These are phyloP conservation scores for Ophiosphaerella narmari DNA, from an alignment of 2,329 filamentous ascomycete genomes.

Conservation along the genomic window DNA sequence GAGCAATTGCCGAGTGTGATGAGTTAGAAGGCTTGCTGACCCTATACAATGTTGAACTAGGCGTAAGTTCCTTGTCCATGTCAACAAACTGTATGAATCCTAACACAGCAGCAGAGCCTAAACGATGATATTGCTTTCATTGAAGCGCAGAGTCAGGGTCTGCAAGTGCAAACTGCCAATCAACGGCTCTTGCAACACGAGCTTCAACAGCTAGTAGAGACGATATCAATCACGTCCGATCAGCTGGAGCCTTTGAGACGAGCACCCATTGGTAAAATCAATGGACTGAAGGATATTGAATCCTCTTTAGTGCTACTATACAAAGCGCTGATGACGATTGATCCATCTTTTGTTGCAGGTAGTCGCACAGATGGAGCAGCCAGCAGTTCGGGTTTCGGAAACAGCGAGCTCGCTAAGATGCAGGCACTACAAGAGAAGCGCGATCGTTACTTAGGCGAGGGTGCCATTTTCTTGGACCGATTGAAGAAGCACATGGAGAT, in stretches of 20 bases:
- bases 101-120: conserved; percentile 67
- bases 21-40: conserved; percentile 94
- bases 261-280: conserved; percentile 71
- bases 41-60: conserved; percentile 90
- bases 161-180: conserved; percentile 96
- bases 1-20: conserved; percentile 92
- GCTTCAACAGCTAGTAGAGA: conserved; percentile 84
- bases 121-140: conserved; percentile 97
- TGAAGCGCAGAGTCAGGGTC: conserved; percentile 92
- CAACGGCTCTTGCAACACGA: conserved; percentile 93
- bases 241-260: conserved; percentile 75
- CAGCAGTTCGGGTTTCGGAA: conserved; percentile 64
- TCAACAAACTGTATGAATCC: conserved; percentile 8
- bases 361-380: conserved; percentile 50
- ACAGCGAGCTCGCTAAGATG: conserved; percentile 82
- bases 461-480: conserved; percentile 74
- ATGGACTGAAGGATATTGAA: conserved; percentile 79
- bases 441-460: conserved; percentile 81
- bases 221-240: conserved; percentile 80
- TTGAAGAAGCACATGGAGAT: conserved; percentile 81
- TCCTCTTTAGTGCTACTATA: conserved; percentile 78
- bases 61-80: conserved; percentile 60
- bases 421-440: conserved; percentile 93
- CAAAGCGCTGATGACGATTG: conserved; percentile 91
- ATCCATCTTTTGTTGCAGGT: conserved; percentile 71